These are phyloP conservation scores for Begonia masoniana DNA, from an alignment of 306 rosid species.

Conservation along the genomic window DNA sequence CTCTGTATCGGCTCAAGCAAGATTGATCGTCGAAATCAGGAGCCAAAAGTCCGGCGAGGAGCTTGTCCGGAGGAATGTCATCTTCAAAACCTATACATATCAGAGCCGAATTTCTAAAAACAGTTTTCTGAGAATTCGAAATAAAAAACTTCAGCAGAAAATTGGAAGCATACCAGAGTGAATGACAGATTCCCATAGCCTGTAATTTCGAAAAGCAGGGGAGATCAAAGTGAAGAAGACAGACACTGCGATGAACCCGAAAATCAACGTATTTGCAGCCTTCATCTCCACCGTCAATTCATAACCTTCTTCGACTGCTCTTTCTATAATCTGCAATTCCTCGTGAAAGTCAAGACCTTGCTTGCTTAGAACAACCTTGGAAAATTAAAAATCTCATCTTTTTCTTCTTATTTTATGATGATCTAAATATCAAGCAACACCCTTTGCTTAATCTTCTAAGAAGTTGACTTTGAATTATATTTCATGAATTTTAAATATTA, in stretches of 20 bases:
- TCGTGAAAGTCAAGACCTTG: no score
- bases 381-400: no score
- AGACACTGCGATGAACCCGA: neutral
- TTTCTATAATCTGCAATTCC: no score
- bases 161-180: neutral
- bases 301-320: neutral
- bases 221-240: neutral
- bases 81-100: neutral
- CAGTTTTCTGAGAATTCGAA: neutral
- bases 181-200: neutral
- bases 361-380: no score
- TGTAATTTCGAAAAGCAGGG: neutral
- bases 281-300: neutral
- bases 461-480: no score
- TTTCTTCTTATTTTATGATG: no score
- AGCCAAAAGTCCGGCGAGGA: conserved; percentile 9
- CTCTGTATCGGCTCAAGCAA: conserved; percentile 6
- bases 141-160: neutral
- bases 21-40: conserved; percentile 1
- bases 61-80: neutral
- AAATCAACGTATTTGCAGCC: neutral
- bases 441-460: no score
- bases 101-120: neutral
- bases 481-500: no score
- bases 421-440: no score